Evolutionary conservation across 2,329 filamentous ascomycete genomes (phyloP).

Genomic region (Sordariomycetes sp.): DNA sequence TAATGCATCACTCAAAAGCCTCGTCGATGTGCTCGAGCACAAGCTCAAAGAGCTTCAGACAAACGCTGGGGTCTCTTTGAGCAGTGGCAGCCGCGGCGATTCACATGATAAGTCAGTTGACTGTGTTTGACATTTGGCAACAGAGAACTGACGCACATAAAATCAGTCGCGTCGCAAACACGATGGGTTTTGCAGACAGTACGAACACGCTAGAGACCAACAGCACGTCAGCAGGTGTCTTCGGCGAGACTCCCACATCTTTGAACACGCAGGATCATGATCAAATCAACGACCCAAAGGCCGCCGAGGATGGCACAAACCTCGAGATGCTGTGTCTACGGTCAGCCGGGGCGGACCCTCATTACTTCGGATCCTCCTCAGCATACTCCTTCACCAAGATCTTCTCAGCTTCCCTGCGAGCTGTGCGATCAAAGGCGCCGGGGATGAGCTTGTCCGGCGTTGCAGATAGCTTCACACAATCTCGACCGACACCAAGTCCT

Average conservation of each 20-base stretch:
- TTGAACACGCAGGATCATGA: neutral
- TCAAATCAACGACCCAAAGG: neutral
- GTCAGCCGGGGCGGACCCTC: constrained; percentile 1
- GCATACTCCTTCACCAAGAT: constrained; percentile 1
- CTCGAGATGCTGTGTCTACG: constrained; percentile 1
- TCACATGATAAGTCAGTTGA: too few species aligned
- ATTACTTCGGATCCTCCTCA: constrained; percentile 3
- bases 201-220: neutral
- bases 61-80: neutral
- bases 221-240: neutral
- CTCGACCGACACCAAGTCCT: constrained; percentile 1
- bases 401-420: neutral
- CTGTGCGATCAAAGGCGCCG: neutral
- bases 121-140: too few species aligned
- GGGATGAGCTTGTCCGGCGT: neutral
- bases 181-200: too few species aligned
- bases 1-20: neutral
- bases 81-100: too few species aligned
- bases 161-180: too few species aligned
- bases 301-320: neutral
- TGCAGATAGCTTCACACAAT: neutral
- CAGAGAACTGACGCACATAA: too few species aligned
- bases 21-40: neutral
- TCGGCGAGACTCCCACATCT: too few species aligned
- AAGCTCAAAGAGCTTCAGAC: neutral